Evolutionary conservation across 176 grass and related monocot genomes (phyloP).

Genomic region (maize (Zea mays)): DNA sequence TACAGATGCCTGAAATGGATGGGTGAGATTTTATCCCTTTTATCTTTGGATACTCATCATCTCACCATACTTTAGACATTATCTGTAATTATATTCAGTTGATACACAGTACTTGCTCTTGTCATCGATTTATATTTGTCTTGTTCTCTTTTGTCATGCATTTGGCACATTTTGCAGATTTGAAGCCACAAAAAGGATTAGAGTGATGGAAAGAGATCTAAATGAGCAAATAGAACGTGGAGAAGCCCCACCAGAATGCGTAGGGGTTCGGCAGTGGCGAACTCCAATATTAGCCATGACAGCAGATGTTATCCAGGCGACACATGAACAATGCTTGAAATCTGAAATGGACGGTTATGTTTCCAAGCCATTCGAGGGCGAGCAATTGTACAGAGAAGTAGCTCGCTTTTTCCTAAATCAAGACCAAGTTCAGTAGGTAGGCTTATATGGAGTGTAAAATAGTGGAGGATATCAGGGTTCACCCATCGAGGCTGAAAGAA

Average conservation of each 20-base stretch:
- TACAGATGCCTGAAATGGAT: constrained; percentile 99
- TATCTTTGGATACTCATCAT: constrained; percentile 13
- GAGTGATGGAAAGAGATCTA: constrained; percentile 75
- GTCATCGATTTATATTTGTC: background rate
- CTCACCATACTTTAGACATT: background rate
- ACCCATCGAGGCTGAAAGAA: constrained; percentile 12
- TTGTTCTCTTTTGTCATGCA: background rate
- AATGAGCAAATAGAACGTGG: constrained; percentile 66
- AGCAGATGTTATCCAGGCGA: constrained; percentile 98
- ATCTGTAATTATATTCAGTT: background rate
- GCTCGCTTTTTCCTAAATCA: constrained; percentile 76
- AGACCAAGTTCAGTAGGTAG: constrained; percentile 65
- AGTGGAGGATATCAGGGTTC: constrained; percentile 52
- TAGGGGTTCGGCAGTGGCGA: constrained; percentile 56
- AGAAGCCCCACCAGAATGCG: constrained; percentile 49
- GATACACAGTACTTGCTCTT: background rate
- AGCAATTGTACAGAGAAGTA: constrained; percentile 98
- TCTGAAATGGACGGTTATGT: constrained; percentile 96
- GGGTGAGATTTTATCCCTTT: constrained; percentile 47
- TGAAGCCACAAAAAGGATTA: constrained; percentile 86
- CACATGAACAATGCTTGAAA: constrained; percentile 80
- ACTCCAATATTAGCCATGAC: constrained; percentile 99
- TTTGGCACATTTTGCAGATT: constrained; percentile 57
- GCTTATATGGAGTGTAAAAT: constrained; percentile 52
- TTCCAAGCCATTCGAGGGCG: constrained; percentile 96